Evolutionary conservation across 2,329 filamentous ascomycete genomes (phyloP).

Genomic region (Albophoma yamanashiensis): DNA sequence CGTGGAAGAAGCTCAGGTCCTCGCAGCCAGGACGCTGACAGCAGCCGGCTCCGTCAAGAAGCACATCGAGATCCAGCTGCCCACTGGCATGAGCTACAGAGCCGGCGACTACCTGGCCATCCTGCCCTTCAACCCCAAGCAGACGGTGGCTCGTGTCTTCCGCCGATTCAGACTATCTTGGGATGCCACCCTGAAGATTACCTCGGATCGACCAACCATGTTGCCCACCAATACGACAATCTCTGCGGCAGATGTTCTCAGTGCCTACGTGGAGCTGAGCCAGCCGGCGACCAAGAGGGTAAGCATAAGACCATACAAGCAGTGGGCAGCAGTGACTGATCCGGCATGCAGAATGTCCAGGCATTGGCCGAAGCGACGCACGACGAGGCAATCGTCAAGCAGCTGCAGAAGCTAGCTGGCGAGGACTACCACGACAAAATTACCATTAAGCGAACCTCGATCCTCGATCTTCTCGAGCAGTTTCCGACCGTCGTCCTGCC

Average conservation of each 20-base stretch:
- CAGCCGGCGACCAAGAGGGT: conserved; percentile 62
- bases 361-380: conserved; percentile 36
- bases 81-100: conserved; percentile 53
- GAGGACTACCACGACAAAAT: conserved; percentile 37
- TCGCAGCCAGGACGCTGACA: conserved; percentile 40
- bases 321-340: conserved; percentile 4
- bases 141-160: conserved; percentile 52
- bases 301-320: conserved; percentile 9
- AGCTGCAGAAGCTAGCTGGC: conserved; percentile 36
- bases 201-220: conserved; percentile 36
- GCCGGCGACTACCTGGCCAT: conserved; percentile 70
- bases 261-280: conserved; percentile 61
- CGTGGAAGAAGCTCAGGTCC: conserved; percentile 48
- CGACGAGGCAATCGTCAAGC: conserved; percentile 29
- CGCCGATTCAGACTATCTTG: conserved; percentile 55
- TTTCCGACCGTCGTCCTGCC: conserved; percentile 50
- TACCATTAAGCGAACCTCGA: conserved; percentile 45
- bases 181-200: conserved; percentile 56
- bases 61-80: conserved; percentile 57
- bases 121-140: conserved; percentile 57
- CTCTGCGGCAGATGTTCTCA: conserved; percentile 52
- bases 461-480: conserved; percentile 59
- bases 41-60: conserved; percentile 45
- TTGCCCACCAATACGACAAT: conserved; percentile 46
- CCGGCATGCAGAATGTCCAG: conserved; percentile 18